Evolutionary conservation across 2,329 filamentous ascomycete species (phyloP).

Genomic region (Penicillium decumbens): DNA sequence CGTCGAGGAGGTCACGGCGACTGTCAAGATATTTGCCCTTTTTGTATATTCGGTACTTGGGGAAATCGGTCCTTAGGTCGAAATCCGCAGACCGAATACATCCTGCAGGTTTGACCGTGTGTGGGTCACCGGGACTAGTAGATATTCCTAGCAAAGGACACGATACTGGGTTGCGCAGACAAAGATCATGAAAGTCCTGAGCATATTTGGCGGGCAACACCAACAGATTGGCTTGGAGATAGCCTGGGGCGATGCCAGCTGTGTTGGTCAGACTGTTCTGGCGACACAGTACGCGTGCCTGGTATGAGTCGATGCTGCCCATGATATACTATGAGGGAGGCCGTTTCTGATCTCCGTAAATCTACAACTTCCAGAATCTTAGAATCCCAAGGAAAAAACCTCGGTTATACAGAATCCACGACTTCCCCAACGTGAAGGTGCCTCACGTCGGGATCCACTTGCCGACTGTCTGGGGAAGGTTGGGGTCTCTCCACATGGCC

Average conservation of each 20-base stretch:
- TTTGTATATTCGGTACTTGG: slow-evolving; percentile 57
- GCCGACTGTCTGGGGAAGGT: slow-evolving; percentile 23
- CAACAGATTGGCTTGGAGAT: slow-evolving; percentile 60
- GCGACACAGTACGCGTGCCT: slow-evolving; percentile 45
- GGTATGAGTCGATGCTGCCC: slow-evolving; percentile 25
- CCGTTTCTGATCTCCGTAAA: not conserved
- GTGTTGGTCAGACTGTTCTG: slow-evolving; percentile 44
- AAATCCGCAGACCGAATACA: slow-evolving; percentile 35
- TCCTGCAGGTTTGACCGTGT: slow-evolving; percentile 14
- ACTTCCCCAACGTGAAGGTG: not conserved
- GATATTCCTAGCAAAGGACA: slow-evolving; percentile 56
- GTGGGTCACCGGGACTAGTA: slow-evolving; percentile 35
- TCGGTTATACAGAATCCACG: slow-evolving; percentile 1
- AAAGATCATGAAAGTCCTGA: slow-evolving; percentile 55
- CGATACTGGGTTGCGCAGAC: slow-evolving; percentile 58
- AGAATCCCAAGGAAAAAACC: not conserved
- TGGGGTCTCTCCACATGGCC: slow-evolving; percentile 5
- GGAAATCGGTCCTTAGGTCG: slow-evolving; percentile 57
- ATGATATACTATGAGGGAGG: slow-evolving; percentile 2
- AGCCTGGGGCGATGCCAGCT: slow-evolving; percentile 52
- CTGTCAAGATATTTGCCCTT: slow-evolving; percentile 42
- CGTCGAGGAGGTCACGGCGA: slow-evolving; percentile 42
- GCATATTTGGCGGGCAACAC: slow-evolving; percentile 56
- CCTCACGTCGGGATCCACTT: slow-evolving; percentile 22
- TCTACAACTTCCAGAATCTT: not conserved